Conservation (phyloP, 192 early-diverging fungal genomes). For the Bifiguratus adelaidae region DNA sequence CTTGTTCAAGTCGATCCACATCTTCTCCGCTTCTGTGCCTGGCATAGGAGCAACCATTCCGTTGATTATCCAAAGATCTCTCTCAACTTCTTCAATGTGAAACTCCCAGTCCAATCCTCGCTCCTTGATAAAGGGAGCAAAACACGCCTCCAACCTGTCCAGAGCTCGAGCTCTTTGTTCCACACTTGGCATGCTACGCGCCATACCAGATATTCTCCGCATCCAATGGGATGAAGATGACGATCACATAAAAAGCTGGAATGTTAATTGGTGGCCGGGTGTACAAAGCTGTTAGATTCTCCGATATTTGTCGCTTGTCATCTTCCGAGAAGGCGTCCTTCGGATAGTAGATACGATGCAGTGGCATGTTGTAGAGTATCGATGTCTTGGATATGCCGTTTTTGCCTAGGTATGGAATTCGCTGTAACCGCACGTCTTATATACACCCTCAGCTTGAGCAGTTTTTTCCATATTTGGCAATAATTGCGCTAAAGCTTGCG, state of each 20-base stretch:
- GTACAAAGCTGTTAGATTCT: not conserved
- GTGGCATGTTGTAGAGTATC: too few relatives aligned
- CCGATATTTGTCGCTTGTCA: not conserved
- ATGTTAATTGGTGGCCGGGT: not conserved
- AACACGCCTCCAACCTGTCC: not conserved
- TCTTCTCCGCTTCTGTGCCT: not conserved
- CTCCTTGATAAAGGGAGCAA: not conserved
- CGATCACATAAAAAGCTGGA: slow-evolving; percentile 1
- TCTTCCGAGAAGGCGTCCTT: not conserved
- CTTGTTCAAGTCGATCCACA: not conserved
- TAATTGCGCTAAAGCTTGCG: too few relatives aligned
- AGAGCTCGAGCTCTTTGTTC: not conserved
- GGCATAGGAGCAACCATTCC: slow-evolving; percentile 1
- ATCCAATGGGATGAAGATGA: not conserved
- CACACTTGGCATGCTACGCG: not conserved
- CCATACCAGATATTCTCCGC: not conserved
- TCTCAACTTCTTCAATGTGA: not conserved
- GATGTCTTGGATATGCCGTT: too few relatives aligned
- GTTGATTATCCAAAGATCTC: not conserved
- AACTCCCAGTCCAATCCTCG: slow-evolving; percentile 3
- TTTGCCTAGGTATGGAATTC: too few relatives aligned
- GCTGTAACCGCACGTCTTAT: too few relatives aligned
- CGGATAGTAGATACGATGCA: not conserved
- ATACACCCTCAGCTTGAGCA: too few relatives aligned
- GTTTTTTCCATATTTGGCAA: too few relatives aligned